These are phyloP conservation scores for Mariannaea elegans DNA, from an alignment of 2,329 filamentous ascomycete species.

Conservation along the genomic window DNA sequence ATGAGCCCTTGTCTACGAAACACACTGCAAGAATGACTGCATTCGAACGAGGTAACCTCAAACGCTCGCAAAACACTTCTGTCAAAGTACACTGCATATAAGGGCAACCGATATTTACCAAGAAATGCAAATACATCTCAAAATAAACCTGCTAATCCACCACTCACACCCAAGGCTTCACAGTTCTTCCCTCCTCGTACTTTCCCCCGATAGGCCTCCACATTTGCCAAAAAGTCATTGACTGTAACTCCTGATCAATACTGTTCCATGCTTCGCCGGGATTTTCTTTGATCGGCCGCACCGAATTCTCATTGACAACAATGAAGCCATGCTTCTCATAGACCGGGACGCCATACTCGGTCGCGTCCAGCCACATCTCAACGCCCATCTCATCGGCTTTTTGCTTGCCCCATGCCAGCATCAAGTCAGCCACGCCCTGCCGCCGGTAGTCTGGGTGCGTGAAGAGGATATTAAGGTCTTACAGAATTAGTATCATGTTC, in stretches of 20 bases:
- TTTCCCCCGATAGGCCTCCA: slow-evolving; percentile 33
- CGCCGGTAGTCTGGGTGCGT: slow-evolving; percentile 33
- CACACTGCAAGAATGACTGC: no score
- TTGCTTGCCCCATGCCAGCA: slow-evolving; percentile 34
- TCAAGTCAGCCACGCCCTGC: slow-evolving; percentile 33
- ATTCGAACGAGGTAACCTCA: no score
- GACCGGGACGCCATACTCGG: slow-evolving; percentile 30
- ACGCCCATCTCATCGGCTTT: slow-evolving; percentile 37
- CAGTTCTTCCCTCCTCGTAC: slow-evolving; percentile 26
- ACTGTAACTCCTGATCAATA: slow-evolving; percentile 24
- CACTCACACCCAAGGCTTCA: slow-evolving; percentile 28
- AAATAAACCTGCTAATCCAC: not conserved
- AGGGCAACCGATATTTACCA: no score
- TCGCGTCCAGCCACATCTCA: slow-evolving; percentile 36
- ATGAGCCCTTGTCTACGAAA: no score
- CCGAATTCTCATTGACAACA: slow-evolving; percentile 22
- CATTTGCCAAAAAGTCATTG: slow-evolving; percentile 33
- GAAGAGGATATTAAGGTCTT: slow-evolving; percentile 35
- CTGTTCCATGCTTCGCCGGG: slow-evolving; percentile 28
- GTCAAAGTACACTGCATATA: no score
- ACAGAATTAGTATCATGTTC: not conserved
- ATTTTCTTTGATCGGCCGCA: slow-evolving; percentile 15
- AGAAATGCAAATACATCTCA: no score
- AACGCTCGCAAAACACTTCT: no score
- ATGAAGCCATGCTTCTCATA: slow-evolving; percentile 36